A percentile compares a stretch with the other conserved stretches of the same genome.
Conservation (phyloP, 1,284 basidiomycete species). For the Cystobasidium sp. region DNA sequence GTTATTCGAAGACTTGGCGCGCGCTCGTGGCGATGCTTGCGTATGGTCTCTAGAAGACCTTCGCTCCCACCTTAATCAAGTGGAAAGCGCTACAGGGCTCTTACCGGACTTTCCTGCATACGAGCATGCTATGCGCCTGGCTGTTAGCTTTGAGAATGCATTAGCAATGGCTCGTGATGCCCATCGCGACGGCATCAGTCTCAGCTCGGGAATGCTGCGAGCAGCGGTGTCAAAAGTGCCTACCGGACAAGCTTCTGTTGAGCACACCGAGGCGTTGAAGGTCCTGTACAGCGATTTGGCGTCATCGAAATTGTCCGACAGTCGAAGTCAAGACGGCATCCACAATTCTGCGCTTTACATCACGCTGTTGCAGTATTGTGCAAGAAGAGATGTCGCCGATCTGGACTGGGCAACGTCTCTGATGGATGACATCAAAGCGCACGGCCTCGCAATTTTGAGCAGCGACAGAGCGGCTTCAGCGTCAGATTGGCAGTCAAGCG, state of each 20-base stretch:
- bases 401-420: slow-evolving; percentile 61
- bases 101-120: slow-evolving; percentile 44
- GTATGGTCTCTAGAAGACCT: slow-evolving; percentile 23
- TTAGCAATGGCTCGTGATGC: slow-evolving; percentile 46
- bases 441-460: slow-evolving; percentile 50
- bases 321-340: slow-evolving; percentile 18
- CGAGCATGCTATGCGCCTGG: slow-evolving; percentile 45
- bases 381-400: slow-evolving; percentile 26
- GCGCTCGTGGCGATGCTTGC: too few relatives aligned
- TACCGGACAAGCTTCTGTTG: not conserved
- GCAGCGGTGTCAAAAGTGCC: slow-evolving; percentile 43
- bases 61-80: slow-evolving; percentile 43
- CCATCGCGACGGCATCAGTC: slow-evolving; percentile 27
- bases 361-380: slow-evolving; percentile 26
- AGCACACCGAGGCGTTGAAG: slow-evolving; percentile 6
- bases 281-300: slow-evolving; percentile 17
- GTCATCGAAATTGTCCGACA: slow-evolving; percentile 8
- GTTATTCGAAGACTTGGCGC: not conserved
- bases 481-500: not conserved
- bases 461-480: not conserved
- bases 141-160: slow-evolving; percentile 46
- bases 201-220: slow-evolving; percentile 42
- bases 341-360: slow-evolving; percentile 14
- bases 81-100: slow-evolving; percentile 44
- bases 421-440: slow-evolving; percentile 63